Percentiles rank a stretch among this genome's conserved stretches.
phyloP scores from a whole-genome alignment of 2,329 filamentous ascomycete genomes.

The Penicillium verrucosum region DNA sequence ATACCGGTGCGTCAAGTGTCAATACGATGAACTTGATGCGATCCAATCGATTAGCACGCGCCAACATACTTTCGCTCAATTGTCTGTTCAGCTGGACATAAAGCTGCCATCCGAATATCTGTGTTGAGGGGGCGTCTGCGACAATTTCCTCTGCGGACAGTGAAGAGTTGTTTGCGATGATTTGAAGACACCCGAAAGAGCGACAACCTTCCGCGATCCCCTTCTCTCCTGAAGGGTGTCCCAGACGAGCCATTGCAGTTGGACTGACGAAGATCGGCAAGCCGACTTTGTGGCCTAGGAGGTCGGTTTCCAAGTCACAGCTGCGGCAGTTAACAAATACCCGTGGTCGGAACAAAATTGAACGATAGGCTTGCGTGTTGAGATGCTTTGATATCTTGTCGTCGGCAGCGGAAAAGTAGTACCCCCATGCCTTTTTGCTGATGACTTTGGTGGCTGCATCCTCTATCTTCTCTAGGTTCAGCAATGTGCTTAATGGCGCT shows the following conservation, averaged over 20 bases:
- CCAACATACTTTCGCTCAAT: not conserved
- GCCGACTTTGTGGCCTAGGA: slow-evolving; percentile 70
- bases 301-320: slow-evolving; percentile 70
- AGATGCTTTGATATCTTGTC: slow-evolving; percentile 74
- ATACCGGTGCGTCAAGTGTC: slow-evolving; percentile 1
- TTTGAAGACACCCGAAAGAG: slow-evolving; percentile 73
- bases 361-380: slow-evolving; percentile 75
- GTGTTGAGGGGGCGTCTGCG: not conserved
- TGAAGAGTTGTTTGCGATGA: slow-evolving; percentile 53
- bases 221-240: slow-evolving; percentile 77
- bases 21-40: slow-evolving; percentile 1
- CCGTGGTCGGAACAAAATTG: slow-evolving; percentile 79
- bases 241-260: slow-evolving; percentile 85
- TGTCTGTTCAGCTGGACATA: slow-evolving; percentile 1
- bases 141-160: not conserved
- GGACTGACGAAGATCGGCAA: slow-evolving; percentile 81
- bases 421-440: slow-evolving; percentile 82
- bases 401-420: slow-evolving; percentile 88
- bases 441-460: slow-evolving; percentile 74
- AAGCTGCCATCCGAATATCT: slow-evolving; percentile 4
- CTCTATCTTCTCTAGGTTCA: slow-evolving; percentile 91
- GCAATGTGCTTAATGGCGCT: slow-evolving; percentile 62
- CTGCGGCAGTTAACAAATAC: slow-evolving; percentile 81
- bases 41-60: not conserved
- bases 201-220: slow-evolving; percentile 79